Evolutionary conservation across 139 green algal genomes (phyloP).

Genomic region (Auxenochlorella pyrenoidosa): DNA sequence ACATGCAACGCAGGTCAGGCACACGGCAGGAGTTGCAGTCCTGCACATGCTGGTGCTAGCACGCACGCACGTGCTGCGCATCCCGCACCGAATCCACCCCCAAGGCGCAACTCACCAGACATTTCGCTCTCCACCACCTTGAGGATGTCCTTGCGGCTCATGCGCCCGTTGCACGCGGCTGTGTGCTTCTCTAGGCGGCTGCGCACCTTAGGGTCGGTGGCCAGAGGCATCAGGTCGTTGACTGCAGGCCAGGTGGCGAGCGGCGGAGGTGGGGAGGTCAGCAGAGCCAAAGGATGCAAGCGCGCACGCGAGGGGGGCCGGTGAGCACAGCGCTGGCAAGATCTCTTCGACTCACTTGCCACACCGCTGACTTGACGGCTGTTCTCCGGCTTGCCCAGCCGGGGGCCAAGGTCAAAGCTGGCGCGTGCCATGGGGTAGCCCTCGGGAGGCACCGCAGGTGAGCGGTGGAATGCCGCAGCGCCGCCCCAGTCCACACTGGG

Average conservation of each 20-base stretch:
- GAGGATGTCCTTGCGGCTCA: constrained; percentile 14
- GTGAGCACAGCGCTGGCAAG: too few species aligned
- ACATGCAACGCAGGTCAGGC: neutral
- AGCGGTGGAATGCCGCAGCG: too few species aligned
- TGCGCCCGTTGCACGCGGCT: neutral
- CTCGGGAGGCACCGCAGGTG: too few species aligned
- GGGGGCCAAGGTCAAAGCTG: neutral
- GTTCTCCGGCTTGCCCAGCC: neutral
- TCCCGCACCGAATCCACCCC: too few species aligned
- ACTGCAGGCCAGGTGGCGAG: neutral
- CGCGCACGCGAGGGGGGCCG: too few species aligned
- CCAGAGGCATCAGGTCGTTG: neutral
- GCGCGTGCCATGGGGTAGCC: too few species aligned
- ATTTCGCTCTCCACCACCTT: constrained; percentile 2
- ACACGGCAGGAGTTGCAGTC: neutral
- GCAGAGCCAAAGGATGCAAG: neutral
- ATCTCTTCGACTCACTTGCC: neutral
- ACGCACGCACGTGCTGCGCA: too few species aligned
- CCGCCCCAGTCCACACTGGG: too few species aligned
- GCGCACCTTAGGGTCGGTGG: neutral
- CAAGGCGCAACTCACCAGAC: neutral
- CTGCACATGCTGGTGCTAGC: too few species aligned
- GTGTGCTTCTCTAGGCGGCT: neutral
- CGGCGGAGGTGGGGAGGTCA: neutral
- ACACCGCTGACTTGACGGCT: neutral